A percentile compares a stretch with the other conserved stretches of the same genome.
Evolutionary conservation across 139 green algal species (phyloP).

Genomic region (Raphidocelis subcapitata): DNA sequence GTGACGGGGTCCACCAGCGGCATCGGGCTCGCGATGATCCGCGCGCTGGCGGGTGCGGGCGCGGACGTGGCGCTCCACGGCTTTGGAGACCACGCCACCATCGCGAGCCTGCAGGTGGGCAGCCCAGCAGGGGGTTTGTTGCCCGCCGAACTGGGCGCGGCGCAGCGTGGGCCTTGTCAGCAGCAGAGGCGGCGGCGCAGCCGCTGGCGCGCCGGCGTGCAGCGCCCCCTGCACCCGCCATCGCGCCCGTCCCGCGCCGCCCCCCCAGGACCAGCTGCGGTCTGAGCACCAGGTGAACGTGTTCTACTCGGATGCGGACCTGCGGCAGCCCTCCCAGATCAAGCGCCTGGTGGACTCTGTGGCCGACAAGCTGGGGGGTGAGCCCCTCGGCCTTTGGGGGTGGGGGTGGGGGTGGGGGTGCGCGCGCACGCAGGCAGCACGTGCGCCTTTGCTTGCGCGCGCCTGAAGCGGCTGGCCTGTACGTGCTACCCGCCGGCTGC

Average conservation of each 20-base stretch:
- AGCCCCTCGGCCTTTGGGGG: too few species aligned
- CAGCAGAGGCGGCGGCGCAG: too few species aligned
- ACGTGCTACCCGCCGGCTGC: too few species aligned
- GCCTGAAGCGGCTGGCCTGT: too few species aligned
- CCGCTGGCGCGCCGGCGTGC: too few species aligned
- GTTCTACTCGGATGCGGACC: slow-evolving; percentile 39
- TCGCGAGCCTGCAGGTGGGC: slow-evolving; percentile 12
- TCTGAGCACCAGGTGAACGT: slow-evolving; percentile 8
- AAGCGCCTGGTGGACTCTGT: slow-evolving; percentile 41
- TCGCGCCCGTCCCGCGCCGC: too few species aligned
- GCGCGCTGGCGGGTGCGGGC: slow-evolving; percentile 45
- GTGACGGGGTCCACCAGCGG: slow-evolving; percentile 51
- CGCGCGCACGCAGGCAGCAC: too few species aligned
- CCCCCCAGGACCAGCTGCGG: slow-evolving; percentile 3
- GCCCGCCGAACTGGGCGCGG: neutral
- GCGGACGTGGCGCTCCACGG: slow-evolving; percentile 59
- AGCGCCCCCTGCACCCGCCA: too few species aligned
- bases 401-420: too few species aligned
- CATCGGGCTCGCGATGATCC: slow-evolving; percentile 52
- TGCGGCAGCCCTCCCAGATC: slow-evolving; percentile 44
- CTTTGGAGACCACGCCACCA: slow-evolving; percentile 25
- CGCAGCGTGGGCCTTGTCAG: too few species aligned
- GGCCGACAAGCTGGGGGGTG: neutral
- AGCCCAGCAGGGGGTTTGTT: neutral
- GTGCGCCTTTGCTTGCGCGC: too few species aligned